Base-by-base conservation (phyloP, 1,139 yeast species). In the Suhomyces kunorum region DNA sequence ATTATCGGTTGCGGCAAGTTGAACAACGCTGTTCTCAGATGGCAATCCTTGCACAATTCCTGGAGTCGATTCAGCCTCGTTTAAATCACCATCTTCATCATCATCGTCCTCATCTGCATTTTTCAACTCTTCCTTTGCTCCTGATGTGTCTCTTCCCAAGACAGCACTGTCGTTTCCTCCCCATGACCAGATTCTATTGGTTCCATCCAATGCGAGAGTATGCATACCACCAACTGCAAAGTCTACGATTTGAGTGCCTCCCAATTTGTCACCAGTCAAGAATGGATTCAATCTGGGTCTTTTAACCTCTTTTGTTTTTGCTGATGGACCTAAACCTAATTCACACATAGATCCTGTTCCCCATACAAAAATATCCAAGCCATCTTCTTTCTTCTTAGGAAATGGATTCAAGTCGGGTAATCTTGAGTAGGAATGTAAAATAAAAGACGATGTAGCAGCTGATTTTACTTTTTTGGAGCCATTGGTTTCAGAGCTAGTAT, bases 271-370 rank as follows among this genome's bases (percentile, higher is more conserved):
- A 34, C 66, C 64, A 3, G 80, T 71, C 47, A 92, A 71, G 46
- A 70, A 80, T 2, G 96, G 90, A 52, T 90, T 92, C 56, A 90
- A 69, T 51, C 98, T 78, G 11, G 99, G 99, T 55, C 99, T 80
- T 58, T 90, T 92, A 15, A 92, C 97, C 60, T 90, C 96, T 48
- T 89, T 88, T 28, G 87, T 92, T 47, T 75, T 83, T 2, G 95
- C 87, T 23, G 73, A 76, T 9, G 98, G 97, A 0, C 98, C 99
- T 12, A 92, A 71, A 1, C 98, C 99, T 26, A 92, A 71, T 59
- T 94, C 98, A 69, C 97, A 89, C 90, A 92, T 90, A 1, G 96
- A 83, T 1, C 98, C 98, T 1, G 95, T 79, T 24, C 99, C 99
- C 85, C 95, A 92, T 28, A 87, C 95, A 59, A 86, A 92, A 2